phyloP scores from a whole-genome alignment of 768 basidiomycete species.

The Mycena maculata region DNA sequence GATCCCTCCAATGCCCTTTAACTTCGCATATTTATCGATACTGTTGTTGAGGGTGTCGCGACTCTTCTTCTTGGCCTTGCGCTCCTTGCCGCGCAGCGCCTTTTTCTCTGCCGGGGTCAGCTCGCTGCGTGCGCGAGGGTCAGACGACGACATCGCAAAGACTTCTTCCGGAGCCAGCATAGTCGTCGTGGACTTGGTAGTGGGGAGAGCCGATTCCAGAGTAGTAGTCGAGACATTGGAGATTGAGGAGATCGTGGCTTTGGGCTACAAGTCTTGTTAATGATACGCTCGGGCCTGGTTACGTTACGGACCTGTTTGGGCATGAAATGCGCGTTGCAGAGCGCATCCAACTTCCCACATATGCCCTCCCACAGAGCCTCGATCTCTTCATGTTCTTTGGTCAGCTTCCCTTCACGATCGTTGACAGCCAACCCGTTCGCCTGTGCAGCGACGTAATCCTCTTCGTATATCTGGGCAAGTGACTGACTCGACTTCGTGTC shows the following conservation, averaged over 20 bases:
- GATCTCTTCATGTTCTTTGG: conserved; percentile 91
- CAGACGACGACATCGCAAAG: conserved; percentile 67
- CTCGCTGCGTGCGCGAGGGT: conserved; percentile 77
- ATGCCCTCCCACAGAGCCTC: conserved; percentile 87
- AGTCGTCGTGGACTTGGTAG: conserved; percentile 75
- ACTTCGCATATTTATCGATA: conserved; percentile 71
- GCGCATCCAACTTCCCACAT: conserved; percentile 88
- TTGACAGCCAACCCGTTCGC: conserved; percentile 67
- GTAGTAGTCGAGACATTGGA: conserved; percentile 84
- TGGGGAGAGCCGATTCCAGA: conserved; percentile 92
- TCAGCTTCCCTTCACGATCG: conserved; percentile 89
- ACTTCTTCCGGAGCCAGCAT: conserved; percentile 97
- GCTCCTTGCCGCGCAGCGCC: conserved; percentile 71
- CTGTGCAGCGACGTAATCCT: conserved; percentile 84
- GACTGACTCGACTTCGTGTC: conserved; percentile 90
- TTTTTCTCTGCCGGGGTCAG: conserved; percentile 89
- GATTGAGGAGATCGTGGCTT: conserved; percentile 85
- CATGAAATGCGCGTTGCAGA: conserved; percentile 95
- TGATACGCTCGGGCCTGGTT: neutral
- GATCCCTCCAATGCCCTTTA: conserved; percentile 61
- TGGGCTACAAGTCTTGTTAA: conserved; percentile 68
- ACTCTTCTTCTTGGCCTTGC: conserved; percentile 78
- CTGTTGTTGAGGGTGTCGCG: conserved; percentile 72
- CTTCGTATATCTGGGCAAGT: conserved; percentile 95
- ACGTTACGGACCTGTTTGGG: conserved; percentile 79